These are phyloP conservation scores for Coniella lustricola DNA, from an alignment of 2,329 filamentous ascomycete genomes.

Conservation along the genomic window DNA sequence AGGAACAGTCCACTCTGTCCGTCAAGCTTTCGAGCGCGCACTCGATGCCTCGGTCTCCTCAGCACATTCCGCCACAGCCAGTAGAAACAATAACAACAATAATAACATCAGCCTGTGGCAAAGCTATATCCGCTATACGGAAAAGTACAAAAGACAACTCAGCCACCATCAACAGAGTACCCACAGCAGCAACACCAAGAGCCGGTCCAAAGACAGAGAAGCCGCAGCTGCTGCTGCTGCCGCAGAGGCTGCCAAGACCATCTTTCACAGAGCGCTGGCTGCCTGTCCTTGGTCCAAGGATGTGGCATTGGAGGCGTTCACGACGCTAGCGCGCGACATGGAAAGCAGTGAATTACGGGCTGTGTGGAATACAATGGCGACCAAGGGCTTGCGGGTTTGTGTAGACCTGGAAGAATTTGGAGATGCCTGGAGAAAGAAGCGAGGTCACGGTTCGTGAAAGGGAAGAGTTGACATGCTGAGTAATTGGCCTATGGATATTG, in stretches of 20 bases:
- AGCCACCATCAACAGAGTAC: constrained; percentile 20
- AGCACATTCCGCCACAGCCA: too few relatives aligned
- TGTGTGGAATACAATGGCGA: constrained; percentile 39
- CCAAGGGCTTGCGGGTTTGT: constrained; percentile 44
- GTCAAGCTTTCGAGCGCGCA: constrained; percentile 46
- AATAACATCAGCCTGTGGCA: constrained; percentile 41
- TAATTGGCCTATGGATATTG: too few relatives aligned
- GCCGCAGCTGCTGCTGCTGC: too few relatives aligned
- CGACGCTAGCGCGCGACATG: constrained; percentile 36
- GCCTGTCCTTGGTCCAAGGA: constrained; percentile 45
- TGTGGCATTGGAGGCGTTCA: constrained; percentile 45
- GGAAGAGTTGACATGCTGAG: too few relatives aligned
- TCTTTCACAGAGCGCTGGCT: constrained; percentile 40
- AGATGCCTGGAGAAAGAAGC: constrained; percentile 24
- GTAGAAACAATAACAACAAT: constrained; percentile 31
- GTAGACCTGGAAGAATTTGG: constrained; percentile 45
- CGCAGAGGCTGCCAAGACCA: constrained; percentile 30
- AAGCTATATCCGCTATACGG: constrained; percentile 42
- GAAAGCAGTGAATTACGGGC: constrained; percentile 41
- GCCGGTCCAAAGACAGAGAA: too few relatives aligned
- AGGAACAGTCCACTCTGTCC: constrained; percentile 43
- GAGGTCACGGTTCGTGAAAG: background rate
- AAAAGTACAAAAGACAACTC: constrained; percentile 28
- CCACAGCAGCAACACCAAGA: constrained; percentile 20
- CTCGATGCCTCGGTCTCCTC: constrained; percentile 22